Evolutionary conservation across 2,329 filamentous ascomycete genomes (phyloP), one percentile per base, ranked within the genome.

Genomic region (Sporothrix phasma): DNA sequence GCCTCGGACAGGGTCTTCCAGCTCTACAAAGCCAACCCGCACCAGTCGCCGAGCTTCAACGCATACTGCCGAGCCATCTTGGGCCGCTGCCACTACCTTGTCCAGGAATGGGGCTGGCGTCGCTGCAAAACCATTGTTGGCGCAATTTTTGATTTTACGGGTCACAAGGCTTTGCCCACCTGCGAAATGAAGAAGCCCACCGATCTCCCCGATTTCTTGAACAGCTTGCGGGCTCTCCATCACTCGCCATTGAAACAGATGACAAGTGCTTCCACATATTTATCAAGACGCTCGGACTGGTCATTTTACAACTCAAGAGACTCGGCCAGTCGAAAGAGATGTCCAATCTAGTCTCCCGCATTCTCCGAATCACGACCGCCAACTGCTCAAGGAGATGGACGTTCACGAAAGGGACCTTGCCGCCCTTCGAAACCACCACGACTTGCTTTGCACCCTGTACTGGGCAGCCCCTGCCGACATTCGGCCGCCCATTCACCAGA

Each of bases 231-330:
- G 69, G 68, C 8, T 72, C 70, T 2, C 80, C 82, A 1, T 79
- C 75, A 0, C 73, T 88, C 5, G 73, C 73, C 1, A 72, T 86
- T 15, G 77, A 82, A 19, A 74, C 78, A 1, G 78, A 81, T 47
- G 86, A 89, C 69, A 78, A 78, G 22, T 88, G 84, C 69, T 89
- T 88, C 68, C 85, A 88, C 69, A 80, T 88, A 24, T 86, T 88
- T 61, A 76, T 88, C 60, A 89, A 88, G 70, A 78, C 87, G 17
- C 72, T 88, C 41, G 85, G 81, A 1, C 69, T 86, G 58, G 79
- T 80, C 41, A 83, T 88, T 49, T 76, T 77, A 53, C 79, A 79
- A 51, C 74, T 88, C 45, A 75, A 74, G 37, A 73, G 76, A 4
- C 72, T 74, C n/a, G 78, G 76, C 2, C 76, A 80, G 11, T 70